Evolutionary conservation across 1,139 yeast genomes (phyloP), one percentile per base, ranked within the genome.

Genomic region (Spathaspora sp.): DNA sequence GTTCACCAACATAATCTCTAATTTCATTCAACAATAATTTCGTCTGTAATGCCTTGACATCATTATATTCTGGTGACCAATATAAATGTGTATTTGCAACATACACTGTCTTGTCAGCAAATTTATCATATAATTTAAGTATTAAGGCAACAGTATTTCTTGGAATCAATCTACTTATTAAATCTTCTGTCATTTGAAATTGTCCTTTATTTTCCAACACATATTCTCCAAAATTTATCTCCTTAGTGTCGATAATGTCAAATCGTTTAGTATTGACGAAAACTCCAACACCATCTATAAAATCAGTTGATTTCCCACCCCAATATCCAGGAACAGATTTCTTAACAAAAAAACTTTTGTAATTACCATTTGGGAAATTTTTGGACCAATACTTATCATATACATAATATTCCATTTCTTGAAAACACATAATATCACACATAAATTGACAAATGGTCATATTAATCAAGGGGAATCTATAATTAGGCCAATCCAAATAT

Each of bases 51-150:
- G 80, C 61, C 54, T 80, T 81, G 18, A 81, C 82, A 52, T 80
- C 83, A 47, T 75, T 74, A 48, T 65, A 74, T 50, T 76, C 72
- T 1, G 70, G 70, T 17, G 65, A 62, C 86, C 86, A 81, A 56
- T 81, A 81, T n/a, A 81, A 62, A 58, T 81, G 86, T 1, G 86
- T 81, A 51, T 80, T 81, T 13, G 81, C 64, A 1, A 80, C 70
- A 43, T 76, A 76, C 6, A 81, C 58, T 2, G 60, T 53, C 38
- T 71, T 65, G 13, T 65, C 60, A 0, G 78, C 67, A 1, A 49
- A 51, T 44, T 61, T 65, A 56, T 81, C 85, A 47, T 64, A 60
- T 24, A 81, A 57, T 20, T 75, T 73, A 3, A 76, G 65, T 20
- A 81, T 61, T 8, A 80, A 51, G 1, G 80, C 83, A 6, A 81